phyloP scores from a whole-genome alignment of 768 basidiomycete genomes.

The Leccinum obscurum region DNA sequence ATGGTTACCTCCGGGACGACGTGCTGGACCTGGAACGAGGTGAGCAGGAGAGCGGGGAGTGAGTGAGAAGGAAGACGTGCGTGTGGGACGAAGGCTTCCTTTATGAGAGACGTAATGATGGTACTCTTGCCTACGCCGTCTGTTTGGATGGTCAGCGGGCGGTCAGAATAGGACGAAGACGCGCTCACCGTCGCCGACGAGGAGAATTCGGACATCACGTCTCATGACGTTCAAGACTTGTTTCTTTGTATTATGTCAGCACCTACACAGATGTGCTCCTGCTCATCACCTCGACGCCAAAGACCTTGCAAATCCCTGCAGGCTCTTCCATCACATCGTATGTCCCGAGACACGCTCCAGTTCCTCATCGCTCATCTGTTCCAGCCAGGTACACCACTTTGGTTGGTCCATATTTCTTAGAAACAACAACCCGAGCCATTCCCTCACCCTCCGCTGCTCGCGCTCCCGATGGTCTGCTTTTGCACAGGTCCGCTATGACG shows the following conservation, averaged over 20 bases:
- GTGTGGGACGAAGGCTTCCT: conserved; percentile 89
- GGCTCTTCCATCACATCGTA: conserved; percentile 41
- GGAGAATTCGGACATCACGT: conserved; percentile 90
- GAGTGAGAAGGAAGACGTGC: conserved; percentile 42
- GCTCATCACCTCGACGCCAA: conserved; percentile 44
- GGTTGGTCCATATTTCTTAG: conserved; percentile 60
- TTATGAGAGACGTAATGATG: conserved; percentile 95
- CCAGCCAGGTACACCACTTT: conserved; percentile 46
- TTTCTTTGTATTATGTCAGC: conserved; percentile 23
- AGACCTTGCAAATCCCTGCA: conserved; percentile 42
- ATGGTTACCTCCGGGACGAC: conserved; percentile 97
- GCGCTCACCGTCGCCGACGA: conserved; percentile 87
- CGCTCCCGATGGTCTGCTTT: conserved; percentile 46
- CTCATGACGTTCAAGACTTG: conserved; percentile 51
- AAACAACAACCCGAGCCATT: conserved; percentile 46
- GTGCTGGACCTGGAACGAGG: conserved; percentile 73
- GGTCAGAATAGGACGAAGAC: conserved; percentile 5
- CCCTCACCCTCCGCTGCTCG: conserved; percentile 49
- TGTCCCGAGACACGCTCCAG: not conserved
- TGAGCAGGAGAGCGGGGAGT: conserved; percentile 5
- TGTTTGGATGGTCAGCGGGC: conserved; percentile 33
- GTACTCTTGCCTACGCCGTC: conserved; percentile 98
- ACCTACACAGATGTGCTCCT: conserved; percentile 45
- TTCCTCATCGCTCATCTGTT: not conserved
- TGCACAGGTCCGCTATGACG: conserved; percentile 49